A percentile compares a stretch with the other conserved stretches of the same genome.
These are phyloP conservation scores for Vitis rotundifolia DNA, from an alignment of 164 flowering plant genomes.

Conservation along the genomic window DNA sequence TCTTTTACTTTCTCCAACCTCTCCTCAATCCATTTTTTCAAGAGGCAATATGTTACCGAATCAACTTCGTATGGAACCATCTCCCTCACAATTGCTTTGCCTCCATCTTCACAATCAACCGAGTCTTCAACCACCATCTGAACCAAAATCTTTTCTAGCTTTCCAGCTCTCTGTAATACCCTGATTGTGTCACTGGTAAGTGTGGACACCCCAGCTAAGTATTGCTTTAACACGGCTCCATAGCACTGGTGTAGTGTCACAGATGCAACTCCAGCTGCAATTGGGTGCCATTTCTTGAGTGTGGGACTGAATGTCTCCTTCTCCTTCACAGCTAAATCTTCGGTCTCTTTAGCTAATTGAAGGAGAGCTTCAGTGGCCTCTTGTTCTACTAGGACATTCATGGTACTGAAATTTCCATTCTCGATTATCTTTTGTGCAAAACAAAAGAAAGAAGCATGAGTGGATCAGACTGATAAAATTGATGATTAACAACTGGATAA, in stretches of 20 bases:
- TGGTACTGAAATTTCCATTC: conserved; percentile 23
- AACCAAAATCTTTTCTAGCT: conserved; percentile 75
- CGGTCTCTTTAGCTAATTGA: conserved; percentile 61
- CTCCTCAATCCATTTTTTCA: conserved; percentile 71
- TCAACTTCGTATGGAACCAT: conserved; percentile 91
- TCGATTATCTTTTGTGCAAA: conserved; percentile 50
- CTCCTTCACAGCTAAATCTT: conserved; percentile 71
- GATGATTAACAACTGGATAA: neutral
- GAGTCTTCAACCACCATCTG: conserved; percentile 91
- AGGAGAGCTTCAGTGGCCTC: conserved; percentile 49
- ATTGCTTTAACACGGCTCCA: conserved; percentile 71
- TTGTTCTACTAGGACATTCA: conserved; percentile 29
- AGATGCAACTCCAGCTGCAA: conserved; percentile 76
- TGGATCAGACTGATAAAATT: neutral
- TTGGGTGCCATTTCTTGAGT: conserved; percentile 78
- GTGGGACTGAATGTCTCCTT: conserved; percentile 71
- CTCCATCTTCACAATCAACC: conserved; percentile 81
- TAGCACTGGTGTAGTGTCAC: conserved; percentile 82
- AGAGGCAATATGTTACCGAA: conserved; percentile 43
- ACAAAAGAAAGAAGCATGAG: neutral
- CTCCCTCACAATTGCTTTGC: conserved; percentile 68
- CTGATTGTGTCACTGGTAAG: conserved; percentile 47
- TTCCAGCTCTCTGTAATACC: conserved; percentile 77
- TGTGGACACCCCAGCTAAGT: conserved; percentile 38
- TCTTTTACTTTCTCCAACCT: conserved; percentile 47